phyloP scores from a whole-genome alignment of 139 green algal species.

The Auxenochlorella pyrenoidosa region DNA sequence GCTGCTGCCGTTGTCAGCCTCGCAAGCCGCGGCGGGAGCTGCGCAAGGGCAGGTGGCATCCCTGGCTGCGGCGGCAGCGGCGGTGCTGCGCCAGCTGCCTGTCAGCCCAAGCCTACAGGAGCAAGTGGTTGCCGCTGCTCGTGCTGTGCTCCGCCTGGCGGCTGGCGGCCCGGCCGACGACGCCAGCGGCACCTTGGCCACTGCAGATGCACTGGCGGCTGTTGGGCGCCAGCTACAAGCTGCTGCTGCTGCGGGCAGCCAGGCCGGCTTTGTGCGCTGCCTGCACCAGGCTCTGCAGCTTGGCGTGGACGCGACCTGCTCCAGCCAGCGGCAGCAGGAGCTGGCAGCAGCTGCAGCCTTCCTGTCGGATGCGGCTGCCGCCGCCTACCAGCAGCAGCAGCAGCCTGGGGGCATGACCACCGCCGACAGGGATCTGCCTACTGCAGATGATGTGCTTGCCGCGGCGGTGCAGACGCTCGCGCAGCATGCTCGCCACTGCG shows the following conservation, averaged over 20 bases:
- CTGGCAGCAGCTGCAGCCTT: background rate
- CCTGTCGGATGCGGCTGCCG: background rate
- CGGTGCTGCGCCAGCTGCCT: slow-evolving; percentile 11
- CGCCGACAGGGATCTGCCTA: background rate
- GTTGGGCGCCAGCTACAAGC: background rate
- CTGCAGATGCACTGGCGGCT: slow-evolving; percentile 4
- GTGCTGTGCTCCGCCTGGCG: slow-evolving; percentile 1
- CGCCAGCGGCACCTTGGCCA: background rate
- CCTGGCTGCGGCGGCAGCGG: slow-evolving; percentile 2
- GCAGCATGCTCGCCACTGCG: background rate
- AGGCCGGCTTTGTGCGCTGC: background rate
- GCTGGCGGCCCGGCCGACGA: background rate
- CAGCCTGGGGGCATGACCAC: background rate
- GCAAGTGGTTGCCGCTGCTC: background rate
- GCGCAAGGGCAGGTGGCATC: background rate
- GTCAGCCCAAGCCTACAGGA: background rate
- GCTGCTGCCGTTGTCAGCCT: background rate
- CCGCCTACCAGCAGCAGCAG: background rate
- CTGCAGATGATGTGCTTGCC: background rate
- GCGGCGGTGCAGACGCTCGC: background rate
- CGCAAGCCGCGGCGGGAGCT: background rate
- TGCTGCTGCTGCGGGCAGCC: background rate
- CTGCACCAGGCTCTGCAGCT: slow-evolving; percentile 16
- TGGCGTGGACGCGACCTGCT: background rate
- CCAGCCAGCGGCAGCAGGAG: slow-evolving; percentile 16